A percentile compares a stretch with the other conserved stretches of the same genome.
Evolutionary conservation across 2,329 filamentous ascomycete genomes (phyloP).

Genomic region (Microdochium nivale): DNA sequence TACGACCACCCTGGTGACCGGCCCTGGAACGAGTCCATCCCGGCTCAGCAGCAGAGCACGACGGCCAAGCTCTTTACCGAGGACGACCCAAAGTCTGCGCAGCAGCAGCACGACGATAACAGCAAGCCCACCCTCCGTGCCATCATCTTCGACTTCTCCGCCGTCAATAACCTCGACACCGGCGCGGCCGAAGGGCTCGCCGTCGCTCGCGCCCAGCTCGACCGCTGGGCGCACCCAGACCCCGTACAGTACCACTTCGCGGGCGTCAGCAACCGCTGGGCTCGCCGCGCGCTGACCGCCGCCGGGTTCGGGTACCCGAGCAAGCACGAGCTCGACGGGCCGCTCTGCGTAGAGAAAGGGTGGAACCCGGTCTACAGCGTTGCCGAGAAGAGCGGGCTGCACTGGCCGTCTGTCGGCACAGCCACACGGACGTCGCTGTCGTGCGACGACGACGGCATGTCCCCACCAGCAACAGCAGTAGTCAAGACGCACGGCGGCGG

Average conservation of each 20-base stretch:
- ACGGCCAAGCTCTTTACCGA: slow-evolving; percentile 13
- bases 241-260: slow-evolving; percentile 46
- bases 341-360: neutral
- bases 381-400: slow-evolving; percentile 6
- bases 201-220: slow-evolving; percentile 44
- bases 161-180: slow-evolving; percentile 48
- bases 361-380: slow-evolving; percentile 10
- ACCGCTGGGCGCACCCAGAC: slow-evolving; percentile 40
- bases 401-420: no score
- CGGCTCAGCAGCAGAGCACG: no score
- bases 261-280: slow-evolving; percentile 46
- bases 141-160: slow-evolving; percentile 48
- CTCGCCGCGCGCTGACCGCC: slow-evolving; percentile 43
- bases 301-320: slow-evolving; percentile 45
- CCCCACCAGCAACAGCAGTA: no score
- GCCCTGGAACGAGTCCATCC: slow-evolving; percentile 46
- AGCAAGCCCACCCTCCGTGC: slow-evolving; percentile 36
- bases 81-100: slow-evolving; percentile 20
- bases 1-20: slow-evolving; percentile 30
- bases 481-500: neutral
- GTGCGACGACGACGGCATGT: no score
- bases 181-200: slow-evolving; percentile 49
- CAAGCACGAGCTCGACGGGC: neutral
- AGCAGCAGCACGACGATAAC: no score
- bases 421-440: neutral